Base-by-base conservation (phyloP, 306 rosid species). In the Sicyos edulis region DNA sequence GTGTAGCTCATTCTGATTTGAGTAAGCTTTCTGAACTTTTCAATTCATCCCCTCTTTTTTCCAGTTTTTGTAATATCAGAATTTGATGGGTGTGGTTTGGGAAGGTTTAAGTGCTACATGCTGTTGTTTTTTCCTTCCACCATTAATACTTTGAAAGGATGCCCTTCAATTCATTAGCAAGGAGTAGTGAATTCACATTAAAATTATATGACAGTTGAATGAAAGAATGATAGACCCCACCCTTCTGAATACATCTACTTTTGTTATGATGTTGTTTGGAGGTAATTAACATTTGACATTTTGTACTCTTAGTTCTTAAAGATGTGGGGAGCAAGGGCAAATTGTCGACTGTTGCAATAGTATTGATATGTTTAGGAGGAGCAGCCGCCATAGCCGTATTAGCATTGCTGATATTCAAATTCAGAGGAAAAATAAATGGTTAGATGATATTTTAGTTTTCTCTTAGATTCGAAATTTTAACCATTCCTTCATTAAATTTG, bases 351-450 rank as follows among this genome's bases (percentile, higher is more conserved):
- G 26, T 71, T 44, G 73, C 61, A 72, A 81, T 86, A 47, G 56
- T 81, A 75, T 53, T 74, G 24, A 34, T 78, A 40, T 64, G 79
- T 78, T 66, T 80, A 53, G 85, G 73, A 0, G 96, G 84, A 78
- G 81, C 81, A 57, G 56, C 78, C 78, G 79, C 75, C 47, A 56
- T 86, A 12, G 90, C 80, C 44, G 29, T 86, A 29, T 5, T 79
- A 59, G 44, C 67, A 22, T 85, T 78, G 77, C 71, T 86, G 16
- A 50, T 82, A 19, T 80, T 86, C 88, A 80, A 82, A 58, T 81
- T 79, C 83, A 84, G 73, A 77, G 76, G 65, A 60, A 88, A 84
- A 80, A 76, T 74, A 79, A 74, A 83, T 77, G 90, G 97, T 92
- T 75, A 79, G 74, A 64, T 59, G 75, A 14, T 7, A 34, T 47